Conservation (phyloP, 2,329 filamentous ascomycete species). For the Alternaria panax region DNA sequence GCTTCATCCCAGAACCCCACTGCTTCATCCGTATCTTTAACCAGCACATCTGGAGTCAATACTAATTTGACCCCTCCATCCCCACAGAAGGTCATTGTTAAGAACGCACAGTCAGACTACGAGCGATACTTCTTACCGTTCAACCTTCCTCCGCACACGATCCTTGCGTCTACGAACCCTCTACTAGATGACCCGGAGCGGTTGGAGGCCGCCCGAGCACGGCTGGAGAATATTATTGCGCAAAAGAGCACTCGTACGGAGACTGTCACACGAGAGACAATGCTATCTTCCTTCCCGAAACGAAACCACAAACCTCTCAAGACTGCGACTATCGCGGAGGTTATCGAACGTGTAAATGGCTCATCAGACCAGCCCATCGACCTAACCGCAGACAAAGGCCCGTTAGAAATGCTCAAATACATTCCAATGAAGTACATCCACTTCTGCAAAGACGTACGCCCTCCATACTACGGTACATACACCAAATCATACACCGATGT, state of each 20-base stretch:
- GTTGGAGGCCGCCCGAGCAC: slow-evolving; percentile 34
- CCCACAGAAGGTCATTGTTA: slow-evolving; percentile 42
- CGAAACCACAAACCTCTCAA: slow-evolving; percentile 23
- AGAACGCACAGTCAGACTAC: slow-evolving; percentile 52
- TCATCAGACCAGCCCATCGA: slow-evolving; percentile 53
- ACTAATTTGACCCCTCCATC: slow-evolving; percentile 43
- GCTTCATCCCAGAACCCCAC: slow-evolving; percentile 45
- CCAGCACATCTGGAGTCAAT: slow-evolving; percentile 25
- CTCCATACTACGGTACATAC: slow-evolving; percentile 75
- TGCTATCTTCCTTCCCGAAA: slow-evolving; percentile 29
- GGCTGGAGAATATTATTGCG: slow-evolving; percentile 37
- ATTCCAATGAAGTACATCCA: slow-evolving; percentile 71
- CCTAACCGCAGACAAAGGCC: slow-evolving; percentile 50
- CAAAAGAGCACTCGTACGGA: slow-evolving; percentile 25
- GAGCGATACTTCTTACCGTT: slow-evolving; percentile 80
- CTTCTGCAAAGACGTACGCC: slow-evolving; percentile 68
- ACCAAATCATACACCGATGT: slow-evolving; percentile 64
- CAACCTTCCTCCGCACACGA: slow-evolving; percentile 75
- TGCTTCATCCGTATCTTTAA: slow-evolving; percentile 35
- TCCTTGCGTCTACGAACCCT: slow-evolving; percentile 65
- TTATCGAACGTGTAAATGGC: slow-evolving; percentile 56
- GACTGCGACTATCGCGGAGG: slow-evolving; percentile 39
- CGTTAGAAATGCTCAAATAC: slow-evolving; percentile 56
- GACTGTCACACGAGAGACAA: slow-evolving; percentile 20
- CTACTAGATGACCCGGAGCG: slow-evolving; percentile 41